Evolutionary conservation across 495 filamentous ascomycete species (phyloP).

Genomic region (Penicillium waksmanii): DNA sequence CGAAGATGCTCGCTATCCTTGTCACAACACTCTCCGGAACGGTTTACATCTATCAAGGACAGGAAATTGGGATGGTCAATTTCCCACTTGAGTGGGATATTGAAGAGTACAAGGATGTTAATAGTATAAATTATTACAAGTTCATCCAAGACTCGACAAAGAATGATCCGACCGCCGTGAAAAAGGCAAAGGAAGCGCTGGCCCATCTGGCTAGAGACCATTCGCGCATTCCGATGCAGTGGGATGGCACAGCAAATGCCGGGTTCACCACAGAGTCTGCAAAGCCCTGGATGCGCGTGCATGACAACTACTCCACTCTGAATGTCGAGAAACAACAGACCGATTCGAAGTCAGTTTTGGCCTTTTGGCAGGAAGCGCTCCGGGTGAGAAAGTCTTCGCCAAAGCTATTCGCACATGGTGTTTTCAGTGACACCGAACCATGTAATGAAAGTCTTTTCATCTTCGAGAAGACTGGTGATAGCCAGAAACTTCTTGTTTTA

Average conservation of each 20-base stretch:
- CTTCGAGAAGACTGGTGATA: constrained; percentile 22
- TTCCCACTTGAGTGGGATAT: constrained; percentile 45
- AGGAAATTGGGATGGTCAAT: constrained; percentile 62
- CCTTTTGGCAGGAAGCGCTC: constrained; percentile 52
- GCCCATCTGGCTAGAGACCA: constrained; percentile 62
- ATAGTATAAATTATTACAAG: constrained; percentile 54
- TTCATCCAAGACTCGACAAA: constrained; percentile 30
- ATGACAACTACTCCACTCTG: constrained; percentile 54
- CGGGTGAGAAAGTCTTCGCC: constrained; percentile 30
- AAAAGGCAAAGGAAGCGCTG: constrained; percentile 40
- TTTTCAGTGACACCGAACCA: constrained; percentile 45
- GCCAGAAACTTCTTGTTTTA: constrained; percentile 23
- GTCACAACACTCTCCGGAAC: constrained; percentile 55
- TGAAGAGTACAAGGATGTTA: constrained; percentile 57
- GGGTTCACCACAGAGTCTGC: constrained; percentile 52
- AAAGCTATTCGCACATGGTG: constrained; percentile 50
- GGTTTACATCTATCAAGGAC: constrained; percentile 59
- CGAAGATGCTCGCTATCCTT: constrained; percentile 58
- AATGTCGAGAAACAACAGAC: constrained; percentile 53
- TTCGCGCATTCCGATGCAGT: constrained; percentile 65
- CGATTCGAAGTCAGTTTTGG: constrained; percentile 42
- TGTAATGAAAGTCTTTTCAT: constrained; percentile 38
- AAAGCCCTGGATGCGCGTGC: constrained; percentile 62
- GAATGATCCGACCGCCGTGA: constrained; percentile 39
- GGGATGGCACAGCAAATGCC: constrained; percentile 53